Evolutionary conservation across 2,329 filamentous ascomycete species (phyloP).

Genomic region (Fusarium pseudoanthophilum): DNA sequence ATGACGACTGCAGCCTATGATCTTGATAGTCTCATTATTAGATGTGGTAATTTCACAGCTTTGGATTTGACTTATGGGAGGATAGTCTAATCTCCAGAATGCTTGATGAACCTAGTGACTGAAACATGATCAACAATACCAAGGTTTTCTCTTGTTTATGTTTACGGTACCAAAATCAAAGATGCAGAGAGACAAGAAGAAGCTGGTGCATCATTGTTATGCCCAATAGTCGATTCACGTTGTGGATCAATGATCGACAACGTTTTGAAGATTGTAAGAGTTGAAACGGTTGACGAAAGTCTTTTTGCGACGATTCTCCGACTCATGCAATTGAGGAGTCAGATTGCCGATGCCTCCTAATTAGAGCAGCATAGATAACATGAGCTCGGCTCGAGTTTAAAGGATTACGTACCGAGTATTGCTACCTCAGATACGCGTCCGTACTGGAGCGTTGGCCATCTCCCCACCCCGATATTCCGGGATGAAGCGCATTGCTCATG

Average conservation of each 20-base stretch:
- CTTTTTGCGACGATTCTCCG: neutral
- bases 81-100: neutral
- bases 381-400: neutral
- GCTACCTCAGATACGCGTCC: slow-evolving; percentile 3
- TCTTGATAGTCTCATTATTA: neutral
- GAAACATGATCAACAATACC: neutral
- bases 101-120: neutral
- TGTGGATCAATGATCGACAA: slow-evolving; percentile 30
- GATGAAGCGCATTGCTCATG: neutral
- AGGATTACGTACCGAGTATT: slow-evolving; percentile 11
- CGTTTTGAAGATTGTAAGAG: neutral
- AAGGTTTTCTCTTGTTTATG: neutral
- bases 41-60: neutral
- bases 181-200: neutral
- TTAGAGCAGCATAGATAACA: neutral
- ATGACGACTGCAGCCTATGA: neutral
- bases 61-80: neutral
- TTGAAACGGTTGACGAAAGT: neutral
- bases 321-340: slow-evolving; percentile 16
- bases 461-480: slow-evolving; percentile 36
- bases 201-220: slow-evolving; percentile 1
- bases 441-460: neutral
- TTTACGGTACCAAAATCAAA: slow-evolving; percentile 8
- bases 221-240: slow-evolving; percentile 17
- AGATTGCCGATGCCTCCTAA: slow-evolving; percentile 21